Evolutionary conservation across 352 stramenopile genomes (phyloP), one percentile per base, ranked within the genome.

Genomic region (Globisporangium nunn): DNA sequence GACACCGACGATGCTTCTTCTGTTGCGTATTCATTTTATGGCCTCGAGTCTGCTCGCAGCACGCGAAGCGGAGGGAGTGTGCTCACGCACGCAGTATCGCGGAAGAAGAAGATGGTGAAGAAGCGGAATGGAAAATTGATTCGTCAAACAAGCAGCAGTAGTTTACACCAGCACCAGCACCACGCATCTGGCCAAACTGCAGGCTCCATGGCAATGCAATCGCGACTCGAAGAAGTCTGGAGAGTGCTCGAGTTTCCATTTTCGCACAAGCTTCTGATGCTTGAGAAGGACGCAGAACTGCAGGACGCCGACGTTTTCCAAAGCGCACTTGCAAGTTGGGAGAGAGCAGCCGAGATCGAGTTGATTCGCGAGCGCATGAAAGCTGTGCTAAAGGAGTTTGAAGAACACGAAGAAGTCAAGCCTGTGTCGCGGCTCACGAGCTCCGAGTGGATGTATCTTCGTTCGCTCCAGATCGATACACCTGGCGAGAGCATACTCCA

Each of bases 211-310:
- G 68, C 64, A 44, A 59, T 90, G 17, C 77, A 88, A 50, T 44
- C 62, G 43, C 80, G 77, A 2, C 56, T 90, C 2, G 80, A 90
- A 53, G 63, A 68, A 12, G 59, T 90, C 15, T 90, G 77, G 75
- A 54, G 53, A 6, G 63, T 58, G 23, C 63, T 90, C 31, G 77
- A 84, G 41, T 84, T 90, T 29, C 77, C 80, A 2, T 90, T 83
- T 44, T 82, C 73, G 3, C 61, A 70, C 44, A 80, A 81, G 45
- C 57, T 90, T 28, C 39, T 67, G 10, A 90, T 90, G 80, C 63
- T 87, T 23, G 77, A 88, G 44, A 81, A 81, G 28, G 71, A 84
- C 30, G 79, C 78, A 4, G 70, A 70, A 4, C n/a, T 77, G 17
- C 64, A 78, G 46, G 74, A 85, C 29, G 61, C 72, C 0, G 72